phyloP scores from a whole-genome alignment of 306 rosid species.

The Styphnolobium japonicum region DNA sequence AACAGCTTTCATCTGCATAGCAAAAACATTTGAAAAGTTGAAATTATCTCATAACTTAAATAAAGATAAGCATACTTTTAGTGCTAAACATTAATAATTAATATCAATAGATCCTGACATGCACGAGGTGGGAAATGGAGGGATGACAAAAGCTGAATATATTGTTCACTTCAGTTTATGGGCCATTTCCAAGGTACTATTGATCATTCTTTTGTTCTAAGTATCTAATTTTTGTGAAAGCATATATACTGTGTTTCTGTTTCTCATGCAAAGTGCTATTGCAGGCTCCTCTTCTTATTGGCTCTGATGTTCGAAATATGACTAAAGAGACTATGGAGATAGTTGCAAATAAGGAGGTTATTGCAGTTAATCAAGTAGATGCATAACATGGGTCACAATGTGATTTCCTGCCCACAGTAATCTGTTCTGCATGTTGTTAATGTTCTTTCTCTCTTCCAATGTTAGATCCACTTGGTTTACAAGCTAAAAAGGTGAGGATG shows the following conservation, averaged over 20 bases:
- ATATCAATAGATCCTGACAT: too few species aligned
- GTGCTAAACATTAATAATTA: not conserved
- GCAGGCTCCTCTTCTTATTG: constrained; percentile 80
- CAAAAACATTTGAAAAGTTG: too few species aligned
- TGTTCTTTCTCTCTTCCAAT: not conserved
- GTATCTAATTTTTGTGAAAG: not conserved
- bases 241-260: not conserved
- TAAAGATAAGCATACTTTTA: too few species aligned
- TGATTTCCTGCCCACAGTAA: not conserved
- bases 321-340: constrained; percentile 57
- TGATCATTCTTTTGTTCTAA: not conserved
- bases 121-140: constrained; percentile 56
- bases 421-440: not conserved
- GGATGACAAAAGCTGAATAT: constrained; percentile 63
- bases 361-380: constrained; percentile 61
- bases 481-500: constrained; percentile 62
- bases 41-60: too few species aligned
- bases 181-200: constrained; percentile 71
- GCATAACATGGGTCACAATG: not conserved
- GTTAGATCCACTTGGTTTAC: constrained; percentile 60
- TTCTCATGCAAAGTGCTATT: not conserved
- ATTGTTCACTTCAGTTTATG: constrained; percentile 68
- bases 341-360: constrained; percentile 53
- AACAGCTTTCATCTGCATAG: too few species aligned
- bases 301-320: constrained; percentile 67